Base-by-base conservation (phyloP, 257 asterid species). In the Datura wrightii region DNA sequence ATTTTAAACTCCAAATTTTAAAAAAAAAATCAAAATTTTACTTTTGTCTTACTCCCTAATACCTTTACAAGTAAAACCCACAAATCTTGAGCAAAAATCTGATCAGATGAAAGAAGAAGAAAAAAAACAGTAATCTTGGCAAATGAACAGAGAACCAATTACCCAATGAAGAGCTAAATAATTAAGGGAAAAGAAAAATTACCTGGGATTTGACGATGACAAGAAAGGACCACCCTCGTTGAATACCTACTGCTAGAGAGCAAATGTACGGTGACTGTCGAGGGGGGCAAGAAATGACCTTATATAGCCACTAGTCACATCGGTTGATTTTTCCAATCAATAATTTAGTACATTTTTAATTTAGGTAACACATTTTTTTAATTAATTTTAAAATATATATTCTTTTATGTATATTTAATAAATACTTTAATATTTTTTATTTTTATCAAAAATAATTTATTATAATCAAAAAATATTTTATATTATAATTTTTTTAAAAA, bases 21-120 rank as follows among this genome's bases (percentile, higher is more conserved):
- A 2, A 56, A 59, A 8, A 9, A 59, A 8, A 6, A 18, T 1
- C 10, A 59, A 59, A 53, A 10, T 66, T 34, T 5, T 24, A 1
- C 6, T 19, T 60, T 0, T 1, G 31, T 63, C 18, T 66, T 19
- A 14, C 16, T 72, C 11, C 1, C 41, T 10, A 0, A 46, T 72
- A 72, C 80, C 58, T 19, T 76, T 10, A 76, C 81, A 50, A 76
- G 44, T 76, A 76, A 76, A 50, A 52, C 79, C 79, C 37, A 71
- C 79, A 42, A 70, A 71, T 16, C 62, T 76, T 24, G 82, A 50
- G 6, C 0, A 13, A 50, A 24, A 50, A 76, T 7, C 62, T 34
- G 1, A 24, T 31, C 56, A 3, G 6, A 24, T 11, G 18, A 18
- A 72, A 15, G 7, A 13, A 39, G 42, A 39, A 39, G 10, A 39